Conservation (phyloP, 2,329 filamentous ascomycete genomes). For the Harringtonia lauricola region DNA sequence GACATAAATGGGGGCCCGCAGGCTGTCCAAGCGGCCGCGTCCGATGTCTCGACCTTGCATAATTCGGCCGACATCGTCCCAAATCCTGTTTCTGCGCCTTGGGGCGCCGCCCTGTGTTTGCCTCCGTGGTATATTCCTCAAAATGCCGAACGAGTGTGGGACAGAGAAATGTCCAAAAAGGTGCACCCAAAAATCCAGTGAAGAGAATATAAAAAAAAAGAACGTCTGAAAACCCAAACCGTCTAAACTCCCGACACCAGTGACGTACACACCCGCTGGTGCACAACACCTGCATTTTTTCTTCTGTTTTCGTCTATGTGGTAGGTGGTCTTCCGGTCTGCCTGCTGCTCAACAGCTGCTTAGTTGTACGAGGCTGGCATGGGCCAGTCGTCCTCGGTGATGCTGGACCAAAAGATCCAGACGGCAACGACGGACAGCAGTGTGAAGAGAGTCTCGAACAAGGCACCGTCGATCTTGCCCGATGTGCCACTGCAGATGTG, state of each 20-base stretch:
- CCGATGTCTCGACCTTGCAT: background rate
- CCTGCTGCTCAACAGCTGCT: background rate
- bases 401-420: constrained; percentile 98
- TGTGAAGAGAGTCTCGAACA: constrained; percentile 92
- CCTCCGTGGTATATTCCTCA: constrained; percentile 1
- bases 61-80: background rate
- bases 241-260: constrained; percentile 6
- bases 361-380: constrained; percentile 29
- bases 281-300: background rate
- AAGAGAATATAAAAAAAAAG: constrained; percentile 2
- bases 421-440: constrained; percentile 69
- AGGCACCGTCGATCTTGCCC: constrained; percentile 81
- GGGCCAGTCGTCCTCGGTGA: constrained; percentile 98
- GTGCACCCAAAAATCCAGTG: background rate
- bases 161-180: too few species aligned
- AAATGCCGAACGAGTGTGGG: constrained; percentile 2
- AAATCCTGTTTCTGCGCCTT: background rate
- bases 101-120: constrained; percentile 1
- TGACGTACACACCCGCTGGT: background rate
- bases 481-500: constrained; percentile 77
- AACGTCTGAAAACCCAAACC: background rate
- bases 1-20: background rate
- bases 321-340: too few species aligned
- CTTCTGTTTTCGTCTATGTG: too few species aligned
- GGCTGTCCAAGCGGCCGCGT: background rate